Evolutionary conservation across 345 rosid species (phyloP).

Genomic region (Gossypium anomalum): DNA sequence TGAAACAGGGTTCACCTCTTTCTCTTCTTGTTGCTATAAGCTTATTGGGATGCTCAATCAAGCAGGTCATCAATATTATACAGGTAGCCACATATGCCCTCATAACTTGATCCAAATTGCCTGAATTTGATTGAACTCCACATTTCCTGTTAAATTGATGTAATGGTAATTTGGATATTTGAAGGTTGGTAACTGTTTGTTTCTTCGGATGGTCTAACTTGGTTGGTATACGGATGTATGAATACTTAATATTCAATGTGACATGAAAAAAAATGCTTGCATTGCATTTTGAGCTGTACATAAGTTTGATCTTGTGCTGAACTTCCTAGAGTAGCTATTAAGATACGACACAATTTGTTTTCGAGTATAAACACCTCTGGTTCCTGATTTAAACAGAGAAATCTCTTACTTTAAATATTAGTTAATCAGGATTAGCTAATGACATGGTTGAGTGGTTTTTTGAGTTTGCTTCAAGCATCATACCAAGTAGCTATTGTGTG

Average conservation of each 20-base stretch:
- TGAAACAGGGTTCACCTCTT: slow-evolving; percentile 41
- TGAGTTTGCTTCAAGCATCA: not conserved
- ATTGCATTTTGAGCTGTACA: not conserved
- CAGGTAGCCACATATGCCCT: slow-evolving; percentile 48
- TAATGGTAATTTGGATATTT: not conserved
- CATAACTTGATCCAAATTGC: not conserved
- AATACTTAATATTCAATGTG: not conserved
- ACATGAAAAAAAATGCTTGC: not conserved
- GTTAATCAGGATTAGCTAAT: not conserved
- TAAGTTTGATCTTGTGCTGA: not conserved
- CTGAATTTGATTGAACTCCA: not conserved
- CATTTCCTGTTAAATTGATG: not conserved
- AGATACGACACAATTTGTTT: not conserved
- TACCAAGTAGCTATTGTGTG: not conserved
- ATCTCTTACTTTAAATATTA: not conserved
- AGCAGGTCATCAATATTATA: slow-evolving; percentile 71
- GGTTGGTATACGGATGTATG: not conserved
- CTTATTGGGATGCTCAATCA: slow-evolving; percentile 79
- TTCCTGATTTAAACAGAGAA: not conserved
- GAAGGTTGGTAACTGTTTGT: not conserved
- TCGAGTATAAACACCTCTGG: not conserved
- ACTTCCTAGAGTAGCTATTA: not conserved
- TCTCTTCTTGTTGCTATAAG: slow-evolving; percentile 53
- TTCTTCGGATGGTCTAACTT: not conserved
- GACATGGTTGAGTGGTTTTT: not conserved